phyloP scores from a whole-genome alignment of 2,329 filamentous ascomycete genomes.

The Fusarium sambucinum region DNA sequence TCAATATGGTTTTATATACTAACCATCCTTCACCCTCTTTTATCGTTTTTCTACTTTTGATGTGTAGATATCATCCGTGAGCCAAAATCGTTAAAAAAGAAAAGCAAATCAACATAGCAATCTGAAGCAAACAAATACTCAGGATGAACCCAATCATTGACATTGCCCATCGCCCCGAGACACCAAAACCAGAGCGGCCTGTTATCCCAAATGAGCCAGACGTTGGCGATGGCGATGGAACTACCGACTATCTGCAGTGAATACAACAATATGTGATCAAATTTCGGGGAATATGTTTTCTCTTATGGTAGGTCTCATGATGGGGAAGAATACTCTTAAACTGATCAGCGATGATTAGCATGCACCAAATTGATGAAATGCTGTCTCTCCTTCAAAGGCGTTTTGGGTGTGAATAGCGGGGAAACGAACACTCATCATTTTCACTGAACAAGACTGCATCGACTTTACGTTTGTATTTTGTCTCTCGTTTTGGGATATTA shows the following conservation, averaged over 20 bases:
- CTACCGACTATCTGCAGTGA: slow-evolving; percentile 45
- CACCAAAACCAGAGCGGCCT: slow-evolving; percentile 50
- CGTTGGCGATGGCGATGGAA: slow-evolving; percentile 50
- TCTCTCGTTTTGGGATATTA: neutral
- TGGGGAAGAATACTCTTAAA: slow-evolving; percentile 7
- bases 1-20: slow-evolving; percentile 28
- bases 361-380: slow-evolving; percentile 14
- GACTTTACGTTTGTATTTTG: neutral
- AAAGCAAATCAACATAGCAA: neutral
- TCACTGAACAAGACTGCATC: neutral
- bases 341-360: slow-evolving; percentile 34
- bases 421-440: neutral
- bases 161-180: slow-evolving; percentile 49
- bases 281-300: neutral
- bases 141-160: slow-evolving; percentile 22
- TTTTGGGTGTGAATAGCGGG: slow-evolving; percentile 7
- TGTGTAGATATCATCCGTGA: neutral
- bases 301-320: slow-evolving; percentile 25
- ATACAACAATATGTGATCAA: neutral
- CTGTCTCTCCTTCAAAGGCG: slow-evolving; percentile 14
- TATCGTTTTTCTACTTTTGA: slow-evolving; percentile 1
- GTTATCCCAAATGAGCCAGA: slow-evolving; percentile 49
- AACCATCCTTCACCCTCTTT: slow-evolving; percentile 10
- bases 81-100: neutral
- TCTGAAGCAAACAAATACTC: neutral